Evolutionary conservation across 352 stramenopile genomes (phyloP).

Genomic region (Elongisporangium anandrum): DNA sequence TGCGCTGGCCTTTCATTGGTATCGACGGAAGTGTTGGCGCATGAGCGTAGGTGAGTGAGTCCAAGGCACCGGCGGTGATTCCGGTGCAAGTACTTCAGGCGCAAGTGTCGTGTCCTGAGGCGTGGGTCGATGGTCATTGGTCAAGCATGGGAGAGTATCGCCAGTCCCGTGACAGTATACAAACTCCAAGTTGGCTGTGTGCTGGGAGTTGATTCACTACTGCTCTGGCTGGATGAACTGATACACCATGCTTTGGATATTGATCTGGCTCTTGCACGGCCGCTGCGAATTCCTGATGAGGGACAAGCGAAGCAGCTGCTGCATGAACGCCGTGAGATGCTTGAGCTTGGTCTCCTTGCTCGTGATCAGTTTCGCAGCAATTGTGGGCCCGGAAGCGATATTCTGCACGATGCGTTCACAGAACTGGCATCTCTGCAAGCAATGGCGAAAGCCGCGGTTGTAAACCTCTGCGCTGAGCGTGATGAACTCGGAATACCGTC

Average conservation of each 20-base stretch:
- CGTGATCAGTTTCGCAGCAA: neutral
- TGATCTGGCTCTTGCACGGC: neutral
- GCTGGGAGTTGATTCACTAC: too few relatives aligned
- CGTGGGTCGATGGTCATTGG: too few relatives aligned
- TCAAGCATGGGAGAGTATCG: too few relatives aligned
- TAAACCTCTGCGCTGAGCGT: neutral
- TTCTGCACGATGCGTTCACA: neutral
- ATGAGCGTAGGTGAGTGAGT: too few relatives aligned
- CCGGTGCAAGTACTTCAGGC: too few relatives aligned
- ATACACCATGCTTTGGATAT: neutral
- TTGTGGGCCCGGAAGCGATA: neutral
- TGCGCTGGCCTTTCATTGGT: too few relatives aligned
- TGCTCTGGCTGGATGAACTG: neutral
- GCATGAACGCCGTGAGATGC: neutral
- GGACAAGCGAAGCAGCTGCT: neutral
- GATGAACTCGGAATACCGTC: conserved; percentile 56
- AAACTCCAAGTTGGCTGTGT: too few relatives aligned
- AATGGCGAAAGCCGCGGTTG: neutral
- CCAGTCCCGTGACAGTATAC: too few relatives aligned
- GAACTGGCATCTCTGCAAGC: neutral
- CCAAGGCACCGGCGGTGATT: too few relatives aligned
- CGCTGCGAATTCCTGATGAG: neutral
- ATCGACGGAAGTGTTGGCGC: too few relatives aligned
- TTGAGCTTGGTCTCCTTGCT: neutral
- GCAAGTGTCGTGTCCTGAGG: too few relatives aligned